These are phyloP conservation scores for Penicillium sumatraense DNA, from an alignment of 2,329 filamentous ascomycete genomes.

Conservation along the genomic window DNA sequence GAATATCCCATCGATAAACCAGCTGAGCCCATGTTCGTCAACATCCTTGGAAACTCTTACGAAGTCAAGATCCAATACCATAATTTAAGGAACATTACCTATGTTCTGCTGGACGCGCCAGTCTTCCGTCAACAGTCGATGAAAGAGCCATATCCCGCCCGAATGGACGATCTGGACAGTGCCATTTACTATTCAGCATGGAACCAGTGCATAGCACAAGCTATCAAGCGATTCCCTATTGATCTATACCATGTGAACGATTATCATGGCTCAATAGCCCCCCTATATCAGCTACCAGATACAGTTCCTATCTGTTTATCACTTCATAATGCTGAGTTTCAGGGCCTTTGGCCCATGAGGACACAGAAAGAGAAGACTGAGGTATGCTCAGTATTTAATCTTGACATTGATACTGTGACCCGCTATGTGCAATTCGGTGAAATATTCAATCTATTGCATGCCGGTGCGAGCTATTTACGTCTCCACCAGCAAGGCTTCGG, in stretches of 20 bases:
- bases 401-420: constrained; percentile 60
- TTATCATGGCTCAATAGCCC: constrained; percentile 67
- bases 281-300: constrained; percentile 66
- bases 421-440: constrained; percentile 71
- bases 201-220: constrained; percentile 71
- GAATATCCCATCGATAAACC: constrained; percentile 65
- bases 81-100: constrained; percentile 67
- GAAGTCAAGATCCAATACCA: constrained; percentile 69
- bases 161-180: constrained; percentile 71
- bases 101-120: constrained; percentile 68
- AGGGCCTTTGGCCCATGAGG: constrained; percentile 71
- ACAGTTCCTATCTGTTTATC: constrained; percentile 67
- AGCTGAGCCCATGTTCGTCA: constrained; percentile 66
- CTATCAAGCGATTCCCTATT: constrained; percentile 65
- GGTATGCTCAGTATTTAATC: constrained; percentile 68
- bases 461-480: constrained; percentile 68
- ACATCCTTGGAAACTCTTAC: constrained; percentile 64
- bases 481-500: constrained; percentile 71
- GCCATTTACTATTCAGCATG: constrained; percentile 72
- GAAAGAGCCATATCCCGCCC: constrained; percentile 66
- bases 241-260: constrained; percentile 71
- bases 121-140: constrained; percentile 69
- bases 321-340: constrained; percentile 72
- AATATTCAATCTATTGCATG: constrained; percentile 70
- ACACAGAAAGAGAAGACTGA: constrained; percentile 65